phyloP scores from a whole-genome alignment of 129 eudicot species.

The Artemisia tridentata region DNA sequence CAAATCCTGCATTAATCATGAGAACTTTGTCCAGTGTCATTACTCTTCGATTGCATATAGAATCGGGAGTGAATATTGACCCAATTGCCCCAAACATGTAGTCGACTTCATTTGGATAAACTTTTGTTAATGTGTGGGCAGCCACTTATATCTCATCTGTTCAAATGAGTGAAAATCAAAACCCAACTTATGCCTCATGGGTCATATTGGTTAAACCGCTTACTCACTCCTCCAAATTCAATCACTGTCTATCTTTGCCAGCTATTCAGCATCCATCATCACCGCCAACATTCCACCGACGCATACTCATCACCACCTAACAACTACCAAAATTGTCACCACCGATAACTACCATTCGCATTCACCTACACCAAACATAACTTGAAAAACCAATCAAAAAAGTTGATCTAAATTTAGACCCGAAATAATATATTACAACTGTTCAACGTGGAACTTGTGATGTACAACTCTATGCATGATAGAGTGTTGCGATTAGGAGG shows the following conservation, averaged over 20 bases:
- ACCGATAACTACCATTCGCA: neutral
- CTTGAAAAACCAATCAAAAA: neutral
- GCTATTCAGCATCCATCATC: slow-evolving; percentile 6
- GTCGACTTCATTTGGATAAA: neutral
- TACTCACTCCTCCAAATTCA: neutral
- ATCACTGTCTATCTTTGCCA: neutral
- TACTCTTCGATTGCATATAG: slow-evolving; percentile 3
- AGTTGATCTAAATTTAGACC: neutral
- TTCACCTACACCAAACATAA: neutral
- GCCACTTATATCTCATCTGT: neutral
- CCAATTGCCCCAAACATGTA: neutral
- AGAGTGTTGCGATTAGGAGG: neutral
- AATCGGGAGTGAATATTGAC: neutral
- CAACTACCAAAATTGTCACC: neutral
- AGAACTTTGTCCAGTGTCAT: slow-evolving; percentile 2
- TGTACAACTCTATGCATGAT: neutral
- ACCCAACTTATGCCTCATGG: neutral
- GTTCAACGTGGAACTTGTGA: slow-evolving; percentile 16
- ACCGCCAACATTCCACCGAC: neutral
- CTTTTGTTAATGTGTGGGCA: no score
- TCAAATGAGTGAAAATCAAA: neutral
- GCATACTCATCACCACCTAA: neutral
- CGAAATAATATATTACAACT: neutral
- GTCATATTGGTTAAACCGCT: neutral
- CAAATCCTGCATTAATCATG: slow-evolving; percentile 3